Conservation (phyloP, 768 basidiomycete species). For the Chiua virens region DNA sequence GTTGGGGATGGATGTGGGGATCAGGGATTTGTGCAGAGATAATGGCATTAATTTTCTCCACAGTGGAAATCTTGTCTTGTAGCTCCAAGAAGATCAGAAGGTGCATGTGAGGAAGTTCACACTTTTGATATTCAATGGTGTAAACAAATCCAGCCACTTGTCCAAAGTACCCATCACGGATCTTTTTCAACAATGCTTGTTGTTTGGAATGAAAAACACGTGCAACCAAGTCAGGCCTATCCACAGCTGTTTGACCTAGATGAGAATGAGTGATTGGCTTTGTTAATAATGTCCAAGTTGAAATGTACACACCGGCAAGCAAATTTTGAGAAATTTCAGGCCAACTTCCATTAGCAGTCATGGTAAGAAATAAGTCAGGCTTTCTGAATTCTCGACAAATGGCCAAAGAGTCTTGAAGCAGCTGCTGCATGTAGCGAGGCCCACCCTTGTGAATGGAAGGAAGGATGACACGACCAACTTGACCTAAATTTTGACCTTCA, state of each 20-base stretch:
- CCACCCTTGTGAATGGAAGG: slow-evolving; percentile 43
- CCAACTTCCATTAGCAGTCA: slow-evolving; percentile 55
- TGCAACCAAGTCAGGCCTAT: slow-evolving; percentile 48
- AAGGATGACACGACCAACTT: slow-evolving; percentile 37
- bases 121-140: slow-evolving; percentile 59
- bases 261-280: background rate
- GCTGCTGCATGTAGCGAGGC: slow-evolving; percentile 41
- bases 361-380: slow-evolving; percentile 49
- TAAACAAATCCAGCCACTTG: slow-evolving; percentile 43
- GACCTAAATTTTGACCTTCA: slow-evolving; percentile 21
- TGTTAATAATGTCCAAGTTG: background rate
- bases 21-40: background rate
- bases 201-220: slow-evolving; percentile 47
- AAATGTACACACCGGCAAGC: slow-evolving; percentile 23
- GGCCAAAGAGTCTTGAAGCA: slow-evolving; percentile 47
- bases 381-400: slow-evolving; percentile 37
- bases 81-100: too few relatives aligned
- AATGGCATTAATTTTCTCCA: background rate
- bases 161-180: slow-evolving; percentile 44
- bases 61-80: too few relatives aligned
- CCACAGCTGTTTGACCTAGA: slow-evolving; percentile 34
- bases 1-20: slow-evolving; percentile 1
- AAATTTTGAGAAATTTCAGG: slow-evolving; percentile 41
- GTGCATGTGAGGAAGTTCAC: slow-evolving; percentile 3
- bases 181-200: slow-evolving; percentile 33